Conservation (phyloP, 352 stramenopile genomes). For the Pythium pectinolyticum region DNA sequence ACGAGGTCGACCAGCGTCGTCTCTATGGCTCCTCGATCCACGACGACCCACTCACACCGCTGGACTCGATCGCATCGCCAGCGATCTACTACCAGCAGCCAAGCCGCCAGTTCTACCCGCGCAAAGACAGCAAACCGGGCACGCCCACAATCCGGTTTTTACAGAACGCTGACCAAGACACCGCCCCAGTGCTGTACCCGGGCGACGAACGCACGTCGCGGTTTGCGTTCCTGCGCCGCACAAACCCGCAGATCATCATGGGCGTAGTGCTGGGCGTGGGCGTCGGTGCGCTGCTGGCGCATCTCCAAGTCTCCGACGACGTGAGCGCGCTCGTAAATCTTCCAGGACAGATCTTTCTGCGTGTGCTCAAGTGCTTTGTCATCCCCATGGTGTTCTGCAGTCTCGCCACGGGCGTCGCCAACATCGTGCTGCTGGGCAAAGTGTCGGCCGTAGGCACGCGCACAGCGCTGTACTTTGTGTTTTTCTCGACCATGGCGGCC, state of each 20-base stretch:
- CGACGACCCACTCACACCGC: conserved; percentile 32
- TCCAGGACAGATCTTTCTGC: conserved; percentile 34
- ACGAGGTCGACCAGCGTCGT: conserved; percentile 24
- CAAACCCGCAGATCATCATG: conserved; percentile 37
- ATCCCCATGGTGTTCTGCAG: conserved; percentile 71
- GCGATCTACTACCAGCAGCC: conserved; percentile 41
- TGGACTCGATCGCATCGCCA: conserved; percentile 42
- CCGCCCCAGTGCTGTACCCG: conserved; percentile 19
- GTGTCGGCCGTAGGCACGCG: conserved; percentile 55
- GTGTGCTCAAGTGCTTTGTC: conserved; percentile 38
- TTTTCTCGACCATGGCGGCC: conserved; percentile 38
- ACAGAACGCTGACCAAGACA: conserved; percentile 3
- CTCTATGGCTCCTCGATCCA: conserved; percentile 20
- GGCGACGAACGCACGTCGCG: conserved; percentile 19
- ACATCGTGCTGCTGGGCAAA: conserved; percentile 69
- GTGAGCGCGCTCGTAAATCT: conserved; percentile 30
- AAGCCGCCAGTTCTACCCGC: conserved; percentile 16
- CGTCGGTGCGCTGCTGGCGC: conserved; percentile 28
- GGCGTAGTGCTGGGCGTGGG: conserved; percentile 28
- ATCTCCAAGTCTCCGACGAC: conserved; percentile 22
- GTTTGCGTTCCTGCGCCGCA: conserved; percentile 23
- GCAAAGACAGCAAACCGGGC: conserved; percentile 23
- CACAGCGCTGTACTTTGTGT: conserved; percentile 51
- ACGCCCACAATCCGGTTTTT: conserved; percentile 9
- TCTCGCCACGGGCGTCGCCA: conserved; percentile 55